Conservation (phyloP, 75 land plant species). For the Sequoiadendron giganteum region DNA sequence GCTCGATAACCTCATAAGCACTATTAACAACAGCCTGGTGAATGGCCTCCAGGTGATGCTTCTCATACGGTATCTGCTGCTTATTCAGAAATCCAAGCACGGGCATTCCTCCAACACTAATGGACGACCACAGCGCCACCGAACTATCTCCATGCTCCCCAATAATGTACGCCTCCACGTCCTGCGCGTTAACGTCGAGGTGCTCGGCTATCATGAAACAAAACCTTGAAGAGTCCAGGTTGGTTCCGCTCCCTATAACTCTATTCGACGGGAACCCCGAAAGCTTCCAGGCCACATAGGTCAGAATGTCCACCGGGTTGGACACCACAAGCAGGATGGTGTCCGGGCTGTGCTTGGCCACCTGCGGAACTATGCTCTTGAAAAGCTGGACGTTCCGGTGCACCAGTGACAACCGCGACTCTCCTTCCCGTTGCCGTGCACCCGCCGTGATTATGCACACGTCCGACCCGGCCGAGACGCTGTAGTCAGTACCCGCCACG, state of each 20-base stretch:
- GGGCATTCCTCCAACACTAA: conserved; percentile 76
- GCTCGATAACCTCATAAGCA: too few species aligned
- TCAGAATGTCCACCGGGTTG: background rate
- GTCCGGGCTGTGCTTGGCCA: background rate
- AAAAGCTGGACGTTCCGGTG: background rate
- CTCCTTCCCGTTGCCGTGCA: too few species aligned
- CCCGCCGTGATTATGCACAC: background rate
- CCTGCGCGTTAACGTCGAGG: conserved; percentile 20
- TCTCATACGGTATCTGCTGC: conserved; percentile 40
- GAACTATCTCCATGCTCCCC: conserved; percentile 52
- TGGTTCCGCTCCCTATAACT: too few species aligned
- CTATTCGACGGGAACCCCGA: background rate
- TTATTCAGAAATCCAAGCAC: conserved; percentile 44
- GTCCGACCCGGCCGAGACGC: background rate
- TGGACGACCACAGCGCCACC: conserved; percentile 76
- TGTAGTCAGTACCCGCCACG: background rate
- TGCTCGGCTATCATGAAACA: too few species aligned
- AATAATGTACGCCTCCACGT: conserved; percentile 66
- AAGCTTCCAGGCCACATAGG: background rate
- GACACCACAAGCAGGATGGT: background rate
- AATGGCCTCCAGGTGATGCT: conserved; percentile 24
- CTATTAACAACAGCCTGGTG: conserved; percentile 25
- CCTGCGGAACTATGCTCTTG: background rate
- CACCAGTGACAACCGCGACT: background rate
- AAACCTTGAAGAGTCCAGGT: too few species aligned